Conservation (phyloP, 176 grass and related monocot species). For the Tuctoria greenei region DNA sequence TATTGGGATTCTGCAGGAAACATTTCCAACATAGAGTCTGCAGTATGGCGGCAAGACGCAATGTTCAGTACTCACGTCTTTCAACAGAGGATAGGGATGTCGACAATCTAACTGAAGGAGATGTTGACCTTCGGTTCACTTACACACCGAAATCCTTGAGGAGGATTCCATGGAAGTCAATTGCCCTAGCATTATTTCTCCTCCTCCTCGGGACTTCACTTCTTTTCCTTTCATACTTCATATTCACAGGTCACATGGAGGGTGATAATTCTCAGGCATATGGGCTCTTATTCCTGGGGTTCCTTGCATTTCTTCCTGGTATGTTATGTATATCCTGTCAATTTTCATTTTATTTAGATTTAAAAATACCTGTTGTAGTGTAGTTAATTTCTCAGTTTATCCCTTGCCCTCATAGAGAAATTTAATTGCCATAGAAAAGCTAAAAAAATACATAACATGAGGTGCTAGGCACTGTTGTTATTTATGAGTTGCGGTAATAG, state of each 20-base stretch:
- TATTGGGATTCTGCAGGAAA: neutral
- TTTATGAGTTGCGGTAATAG: neutral
- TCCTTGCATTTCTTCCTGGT: constrained; percentile 97
- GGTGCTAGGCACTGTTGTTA: neutral
- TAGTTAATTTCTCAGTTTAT: neutral
- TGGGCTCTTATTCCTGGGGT: constrained; percentile 74
- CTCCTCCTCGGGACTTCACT: constrained; percentile 63
- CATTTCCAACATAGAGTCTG: neutral
- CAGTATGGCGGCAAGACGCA: constrained; percentile 62
- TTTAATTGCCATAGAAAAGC: constrained; percentile 1
- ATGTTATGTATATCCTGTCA: constrained; percentile 36
- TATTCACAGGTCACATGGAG: constrained; percentile 86
- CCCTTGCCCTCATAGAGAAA: neutral
- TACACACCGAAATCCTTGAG: constrained; percentile 75
- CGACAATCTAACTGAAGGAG: constrained; percentile 18
- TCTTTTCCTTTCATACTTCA: constrained; percentile 77
- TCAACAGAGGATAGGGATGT: constrained; percentile 45
- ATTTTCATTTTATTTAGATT: neutral
- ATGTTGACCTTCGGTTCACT: constrained; percentile 66
- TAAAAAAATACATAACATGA: neutral
- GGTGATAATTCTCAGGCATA: constrained; percentile 81
- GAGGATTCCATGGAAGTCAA: constrained; percentile 82
- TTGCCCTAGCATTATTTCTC: constrained; percentile 82
- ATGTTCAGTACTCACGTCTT: constrained; percentile 60
- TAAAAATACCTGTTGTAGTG: neutral